Conservation (phyloP, 805 yeast genomes). For the Naumovozyma castellii region DNA sequence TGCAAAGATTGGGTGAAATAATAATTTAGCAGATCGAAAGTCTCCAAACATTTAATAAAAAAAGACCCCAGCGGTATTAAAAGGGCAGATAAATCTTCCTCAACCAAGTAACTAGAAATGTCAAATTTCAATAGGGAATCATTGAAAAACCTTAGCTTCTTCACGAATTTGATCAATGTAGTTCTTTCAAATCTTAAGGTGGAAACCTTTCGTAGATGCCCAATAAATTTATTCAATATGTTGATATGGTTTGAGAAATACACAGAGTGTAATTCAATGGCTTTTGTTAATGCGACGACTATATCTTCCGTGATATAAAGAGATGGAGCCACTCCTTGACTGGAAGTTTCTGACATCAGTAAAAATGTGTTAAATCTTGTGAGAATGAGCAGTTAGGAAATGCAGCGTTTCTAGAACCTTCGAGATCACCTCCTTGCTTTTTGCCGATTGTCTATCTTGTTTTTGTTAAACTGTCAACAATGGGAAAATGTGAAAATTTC, state of each 20-base stretch:
- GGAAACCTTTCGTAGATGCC: constrained; percentile 24
- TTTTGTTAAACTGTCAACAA: background rate
- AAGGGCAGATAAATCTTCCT: constrained; percentile 3
- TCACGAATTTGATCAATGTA: constrained; percentile 28
- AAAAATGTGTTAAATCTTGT: too few relatives aligned
- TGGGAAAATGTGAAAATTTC: too few relatives aligned
- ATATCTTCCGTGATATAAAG: constrained; percentile 7
- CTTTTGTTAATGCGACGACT: constrained; percentile 5
- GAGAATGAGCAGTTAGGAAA: too few relatives aligned
- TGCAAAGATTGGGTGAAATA: constrained; percentile 26
- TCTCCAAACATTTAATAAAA: constrained; percentile 21
- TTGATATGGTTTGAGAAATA: constrained; percentile 25
- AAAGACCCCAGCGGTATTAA: constrained; percentile 17
- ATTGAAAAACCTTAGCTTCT: constrained; percentile 28
- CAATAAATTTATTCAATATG: constrained; percentile 25
- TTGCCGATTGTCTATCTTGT: constrained; percentile 1
- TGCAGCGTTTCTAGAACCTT: too few relatives aligned
- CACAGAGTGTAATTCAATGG: constrained; percentile 12
- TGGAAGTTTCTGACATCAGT: too few relatives aligned
- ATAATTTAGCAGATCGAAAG: constrained; percentile 25
- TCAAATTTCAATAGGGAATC: constrained; percentile 16
- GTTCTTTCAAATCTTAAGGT: constrained; percentile 27
- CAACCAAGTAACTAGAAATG: constrained; percentile 1
- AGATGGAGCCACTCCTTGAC: too few relatives aligned
- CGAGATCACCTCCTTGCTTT: constrained; percentile 3